phyloP scores from a whole-genome alignment of 2,329 filamentous ascomycete species.

The Neobulgaria alba region DNA sequence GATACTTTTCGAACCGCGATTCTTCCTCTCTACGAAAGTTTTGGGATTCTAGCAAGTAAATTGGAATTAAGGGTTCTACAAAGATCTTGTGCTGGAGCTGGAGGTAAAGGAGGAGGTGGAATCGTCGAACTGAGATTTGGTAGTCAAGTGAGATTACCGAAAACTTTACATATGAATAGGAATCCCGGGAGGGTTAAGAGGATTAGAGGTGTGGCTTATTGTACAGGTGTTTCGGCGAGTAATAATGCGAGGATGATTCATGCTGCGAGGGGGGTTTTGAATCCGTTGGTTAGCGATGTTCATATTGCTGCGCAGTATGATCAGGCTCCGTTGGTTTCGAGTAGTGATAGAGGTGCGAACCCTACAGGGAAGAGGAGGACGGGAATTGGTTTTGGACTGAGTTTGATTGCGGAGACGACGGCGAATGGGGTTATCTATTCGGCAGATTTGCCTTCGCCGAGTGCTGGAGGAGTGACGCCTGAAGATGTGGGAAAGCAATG shows the following conservation, averaged over 20 bases:
- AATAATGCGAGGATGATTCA: constrained; percentile 97
- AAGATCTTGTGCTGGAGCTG: constrained; percentile 67
- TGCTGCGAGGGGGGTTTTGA: constrained; percentile 76
- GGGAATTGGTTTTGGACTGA: constrained; percentile 86
- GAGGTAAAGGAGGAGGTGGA: constrained; percentile 74
- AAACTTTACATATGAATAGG: constrained; percentile 81
- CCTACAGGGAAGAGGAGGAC: constrained; percentile 55
- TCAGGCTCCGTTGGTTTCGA: constrained; percentile 47
- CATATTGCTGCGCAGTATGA: constrained; percentile 81
- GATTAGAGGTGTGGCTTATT: constrained; percentile 88
- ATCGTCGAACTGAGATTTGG: constrained; percentile 91
- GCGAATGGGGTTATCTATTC: constrained; percentile 74
- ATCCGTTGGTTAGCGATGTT: constrained; percentile 77
- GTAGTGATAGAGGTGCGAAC: constrained; percentile 42
- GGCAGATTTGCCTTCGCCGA: constrained; percentile 69
- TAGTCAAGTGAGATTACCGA: constrained; percentile 85
- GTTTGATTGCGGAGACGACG: constrained; percentile 85
- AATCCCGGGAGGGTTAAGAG: constrained; percentile 78
- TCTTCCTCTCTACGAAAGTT: constrained; percentile 79
- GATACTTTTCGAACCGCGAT: constrained; percentile 92
- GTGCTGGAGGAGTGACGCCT: constrained; percentile 71
- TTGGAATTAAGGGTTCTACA: constrained; percentile 79
- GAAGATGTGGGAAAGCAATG: constrained; percentile 87
- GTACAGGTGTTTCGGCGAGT: constrained; percentile 80
- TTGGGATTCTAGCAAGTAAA: constrained; percentile 71